Evolutionary conservation across 228 moss, liverwort and hornwort species (phyloP).

Genomic region (Sphagnum magellanicum): DNA sequence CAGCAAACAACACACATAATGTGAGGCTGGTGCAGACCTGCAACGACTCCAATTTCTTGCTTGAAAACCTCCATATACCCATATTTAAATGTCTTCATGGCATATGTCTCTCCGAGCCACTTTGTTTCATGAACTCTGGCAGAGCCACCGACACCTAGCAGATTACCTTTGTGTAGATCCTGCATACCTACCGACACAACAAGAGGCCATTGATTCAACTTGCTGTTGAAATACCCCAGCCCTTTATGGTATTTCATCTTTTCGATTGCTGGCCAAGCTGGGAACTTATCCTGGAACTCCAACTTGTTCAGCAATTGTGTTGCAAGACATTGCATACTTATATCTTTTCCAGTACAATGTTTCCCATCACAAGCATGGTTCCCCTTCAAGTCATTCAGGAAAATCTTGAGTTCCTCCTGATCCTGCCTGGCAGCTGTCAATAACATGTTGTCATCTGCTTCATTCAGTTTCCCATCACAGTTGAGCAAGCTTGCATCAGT

Average conservation of each 20-base stretch:
- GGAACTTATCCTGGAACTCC: not conserved
- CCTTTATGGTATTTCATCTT: not conserved
- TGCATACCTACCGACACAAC: not conserved
- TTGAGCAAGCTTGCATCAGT: too few species aligned
- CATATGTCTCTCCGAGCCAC: slow-evolving; percentile 2
- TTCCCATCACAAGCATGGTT: not conserved
- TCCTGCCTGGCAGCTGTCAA: slow-evolving; percentile 8
- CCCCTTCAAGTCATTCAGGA: slow-evolving; percentile 8
- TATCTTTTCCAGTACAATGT: not conserved
- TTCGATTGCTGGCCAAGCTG: not conserved
- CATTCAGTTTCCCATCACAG: not conserved
- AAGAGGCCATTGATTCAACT: not conserved
- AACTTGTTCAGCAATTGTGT: slow-evolving; percentile 7
- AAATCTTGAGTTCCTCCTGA: not conserved
- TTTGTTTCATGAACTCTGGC: not conserved
- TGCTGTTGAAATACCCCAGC: too few species aligned
- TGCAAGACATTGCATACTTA: slow-evolving; percentile 3
- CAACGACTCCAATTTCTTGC: slow-evolving; percentile 6
- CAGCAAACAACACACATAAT: slow-evolving; percentile 7
- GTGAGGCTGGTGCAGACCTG: slow-evolving; percentile 11
- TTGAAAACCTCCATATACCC: not conserved
- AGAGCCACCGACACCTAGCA: not conserved
- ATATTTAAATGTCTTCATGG: not conserved
- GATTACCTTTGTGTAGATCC: not conserved
- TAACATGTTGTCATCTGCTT: not conserved